Base-by-base conservation (phyloP, 306 rosid genomes). In the Argentina anserina region DNA sequence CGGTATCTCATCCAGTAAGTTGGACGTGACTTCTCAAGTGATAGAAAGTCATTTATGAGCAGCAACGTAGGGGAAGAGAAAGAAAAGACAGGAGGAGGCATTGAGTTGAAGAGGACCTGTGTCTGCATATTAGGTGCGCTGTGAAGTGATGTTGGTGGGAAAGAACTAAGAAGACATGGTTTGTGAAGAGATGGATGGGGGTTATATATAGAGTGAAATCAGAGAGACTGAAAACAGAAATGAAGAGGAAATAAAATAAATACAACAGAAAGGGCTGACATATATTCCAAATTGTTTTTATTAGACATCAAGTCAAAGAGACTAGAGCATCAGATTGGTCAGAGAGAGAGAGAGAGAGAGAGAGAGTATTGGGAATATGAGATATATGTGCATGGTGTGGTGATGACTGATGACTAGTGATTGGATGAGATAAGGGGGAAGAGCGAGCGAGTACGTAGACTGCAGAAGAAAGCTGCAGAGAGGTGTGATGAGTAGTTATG, bases 91-190 rank as follows among this genome's bases (percentile, higher is more conserved):
- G 64, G 73, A 55, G 47, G 23, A 21, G n/a, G 34, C 34, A 25
- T 39, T 42, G 67, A 29, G 23, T 2, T 40, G 59, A 37, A 40
- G 29, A 25, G 72, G 73, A 55, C 66, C 1, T 26, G 15, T 42
- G 61, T 12, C 66, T 43, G 25, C 12, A 10, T 59, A 26, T 56
- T 9, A 52, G 72, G 78, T 23, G 65, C 52, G 79, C 7, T 62
- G 25, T 82, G 87, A 90, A 67, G 80, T 84, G 89, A 83, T 78
- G 74, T 78, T 80, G 73, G 79, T 69, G 76, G 85, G 87, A 12
- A 49, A 62, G 84, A 73, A 15, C 68, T 21, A 43, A 62, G 84
- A 73, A 17, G 71, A 56, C 80, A 14, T 79, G 76, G 39, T 64
- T 36, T 20, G 7, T n/a, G 73, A 73, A 66, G 37, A 70, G 80